Evolutionary conservation across 495 filamentous ascomycete species (phyloP).

Genomic region (Corynascus novoguineensis): DNA sequence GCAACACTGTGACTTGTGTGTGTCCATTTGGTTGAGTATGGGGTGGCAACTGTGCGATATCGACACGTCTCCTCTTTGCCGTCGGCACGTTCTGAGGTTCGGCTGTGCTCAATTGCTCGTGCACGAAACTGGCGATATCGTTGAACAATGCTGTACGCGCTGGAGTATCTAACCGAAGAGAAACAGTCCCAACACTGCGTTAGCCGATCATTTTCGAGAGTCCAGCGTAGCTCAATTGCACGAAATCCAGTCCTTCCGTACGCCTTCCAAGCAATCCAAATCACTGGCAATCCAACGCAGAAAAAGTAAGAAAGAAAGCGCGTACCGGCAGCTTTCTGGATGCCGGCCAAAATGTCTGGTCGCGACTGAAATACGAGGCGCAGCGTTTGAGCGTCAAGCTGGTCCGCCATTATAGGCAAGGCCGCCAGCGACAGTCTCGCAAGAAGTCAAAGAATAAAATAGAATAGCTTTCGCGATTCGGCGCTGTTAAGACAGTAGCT

Average conservation of each 20-base stretch:
- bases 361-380: constrained; percentile 40
- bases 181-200: neutral
- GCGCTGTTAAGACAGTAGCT: too few relatives aligned
- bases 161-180: constrained; percentile 35
- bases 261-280: neutral
- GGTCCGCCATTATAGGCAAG: constrained; percentile 31
- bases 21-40: constrained; percentile 21
- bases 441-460: neutral
- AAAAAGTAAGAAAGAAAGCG: neutral
- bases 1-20: constrained; percentile 1
- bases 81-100: constrained; percentile 32
- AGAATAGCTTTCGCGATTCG: too few relatives aligned
- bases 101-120: constrained; percentile 33
- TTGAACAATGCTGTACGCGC: constrained; percentile 48
- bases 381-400: constrained; percentile 39
- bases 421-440: neutral
- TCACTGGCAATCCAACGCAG: neutral
- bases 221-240: neutral
- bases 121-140: constrained; percentile 45
- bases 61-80: constrained; percentile 47
- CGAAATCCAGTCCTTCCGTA: neutral
- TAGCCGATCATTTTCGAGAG: neutral
- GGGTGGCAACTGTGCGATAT: constrained; percentile 30
- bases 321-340: constrained; percentile 43
- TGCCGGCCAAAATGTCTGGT: constrained; percentile 42